phyloP scores from a whole-genome alignment of 2,329 filamentous ascomycete genomes.

The Pseudovirgaria hyperparasitica region DNA sequence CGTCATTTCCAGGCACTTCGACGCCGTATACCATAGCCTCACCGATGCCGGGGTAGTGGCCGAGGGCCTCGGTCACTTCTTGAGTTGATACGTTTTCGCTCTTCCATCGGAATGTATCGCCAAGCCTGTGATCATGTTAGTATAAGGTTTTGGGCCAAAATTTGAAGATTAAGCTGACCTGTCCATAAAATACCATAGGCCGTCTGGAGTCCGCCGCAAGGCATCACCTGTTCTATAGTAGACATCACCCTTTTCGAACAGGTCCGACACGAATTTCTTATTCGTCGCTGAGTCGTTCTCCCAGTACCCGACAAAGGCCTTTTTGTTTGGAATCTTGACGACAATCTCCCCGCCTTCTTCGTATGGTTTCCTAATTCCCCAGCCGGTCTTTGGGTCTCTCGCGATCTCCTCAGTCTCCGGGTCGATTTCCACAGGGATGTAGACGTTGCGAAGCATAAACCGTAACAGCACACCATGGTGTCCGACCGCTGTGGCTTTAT shows the following conservation, averaged over 20 bases:
- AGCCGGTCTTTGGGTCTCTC: constrained; percentile 54
- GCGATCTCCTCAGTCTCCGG: constrained; percentile 53
- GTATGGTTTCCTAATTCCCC: constrained; percentile 49
- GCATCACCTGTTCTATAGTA: constrained; percentile 37
- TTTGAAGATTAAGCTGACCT: constrained; percentile 7
- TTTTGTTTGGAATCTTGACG: constrained; percentile 44
- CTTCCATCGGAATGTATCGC: constrained; percentile 39
- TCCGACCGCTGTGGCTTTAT: constrained; percentile 51
- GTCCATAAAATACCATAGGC: constrained; percentile 37
- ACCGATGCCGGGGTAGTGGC: constrained; percentile 29
- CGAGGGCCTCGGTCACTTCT: constrained; percentile 33
- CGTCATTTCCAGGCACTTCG: constrained; percentile 33
- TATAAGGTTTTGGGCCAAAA: background rate
- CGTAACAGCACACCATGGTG: constrained; percentile 56
- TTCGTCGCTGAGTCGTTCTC: constrained; percentile 52
- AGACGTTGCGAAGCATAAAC: constrained; percentile 37
- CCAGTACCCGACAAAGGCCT: constrained; percentile 57
- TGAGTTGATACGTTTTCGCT: constrained; percentile 36
- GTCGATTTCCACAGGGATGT: constrained; percentile 57
- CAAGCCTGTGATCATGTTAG: constrained; percentile 20
- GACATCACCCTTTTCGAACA: constrained; percentile 35
- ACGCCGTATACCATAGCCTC: constrained; percentile 39
- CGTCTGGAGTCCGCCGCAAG: constrained; percentile 28
- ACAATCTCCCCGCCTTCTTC: constrained; percentile 65
- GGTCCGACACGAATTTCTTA: constrained; percentile 37